Evolutionary conservation across 2,329 filamentous ascomycete species (phyloP).

Genomic region (Paecilomyces dactylethromorphus): DNA sequence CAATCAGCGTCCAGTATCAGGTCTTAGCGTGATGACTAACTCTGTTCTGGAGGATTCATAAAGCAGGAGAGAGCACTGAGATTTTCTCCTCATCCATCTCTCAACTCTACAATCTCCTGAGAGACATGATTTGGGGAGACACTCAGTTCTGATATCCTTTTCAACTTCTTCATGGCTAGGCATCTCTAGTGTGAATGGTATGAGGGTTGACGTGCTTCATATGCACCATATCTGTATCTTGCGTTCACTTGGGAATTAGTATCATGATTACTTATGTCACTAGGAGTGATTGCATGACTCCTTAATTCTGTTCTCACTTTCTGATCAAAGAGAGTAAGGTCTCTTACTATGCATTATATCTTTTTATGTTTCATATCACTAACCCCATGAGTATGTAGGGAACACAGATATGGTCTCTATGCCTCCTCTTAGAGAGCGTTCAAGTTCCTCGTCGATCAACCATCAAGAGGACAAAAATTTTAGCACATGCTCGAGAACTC

Average conservation of each 20-base stretch:
- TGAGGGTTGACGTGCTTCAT: neutral
- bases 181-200: neutral
- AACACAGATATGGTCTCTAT: neutral
- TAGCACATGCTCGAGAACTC: neutral
- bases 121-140: neutral
- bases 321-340: neutral
- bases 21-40: neutral
- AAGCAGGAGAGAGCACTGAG: neutral
- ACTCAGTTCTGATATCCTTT: neutral
- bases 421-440: neutral
- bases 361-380: neutral
- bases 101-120: neutral
- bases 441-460: neutral
- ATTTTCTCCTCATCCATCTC: neutral
- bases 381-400: neutral
- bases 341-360: neutral
- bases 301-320: neutral
- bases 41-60: neutral
- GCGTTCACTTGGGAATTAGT: neutral
- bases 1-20: neutral
- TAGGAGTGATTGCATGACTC: neutral
- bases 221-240: neutral
- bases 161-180: neutral
- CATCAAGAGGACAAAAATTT: too few relatives aligned
- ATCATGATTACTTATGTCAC: neutral